Evolutionary conservation across 1,284 basidiomycete genomes (phyloP), one percentile per base, ranked within the genome.

Genomic region (Xerocomus amazonicus): DNA sequence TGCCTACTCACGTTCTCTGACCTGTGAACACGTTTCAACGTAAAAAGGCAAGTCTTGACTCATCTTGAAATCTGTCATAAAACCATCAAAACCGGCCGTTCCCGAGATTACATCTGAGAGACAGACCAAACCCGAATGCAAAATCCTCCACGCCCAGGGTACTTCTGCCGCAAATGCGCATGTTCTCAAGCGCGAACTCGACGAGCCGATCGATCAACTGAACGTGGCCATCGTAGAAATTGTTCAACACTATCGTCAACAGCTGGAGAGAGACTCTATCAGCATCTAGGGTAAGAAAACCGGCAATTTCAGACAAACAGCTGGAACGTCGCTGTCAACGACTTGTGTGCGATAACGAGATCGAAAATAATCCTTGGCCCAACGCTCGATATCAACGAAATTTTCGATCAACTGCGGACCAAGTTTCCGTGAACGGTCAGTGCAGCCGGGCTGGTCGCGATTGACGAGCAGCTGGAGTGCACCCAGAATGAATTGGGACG

Each of bases 331-430:
- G 14, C 28, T 48, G 44, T 55, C 57, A n/a, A 56, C 37, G 16
- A 16, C 27, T 23, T 42, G 48, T 26, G 49, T 42, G 14, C 32
- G 46, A 36, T 68, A 52, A 23, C 48, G 53, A 8, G 47, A 55
- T 36, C 66, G 61, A 48, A 65, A 59, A 40, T 65, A 65, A 8
- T 65, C 66, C 19, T 44, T 57, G 5, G 51, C 51, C 66, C 63
- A 68, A 13, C 38, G 40, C 17, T 63, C 52, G 28, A 67, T 51
- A 23, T 65, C 54, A 34, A 63, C 61, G 44, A 64, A 68, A 36
- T 67, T 67, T 39, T 64, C 66, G 16, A 68, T 56, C 0, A 68
- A 44, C 9, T 66, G 66, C 26, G 65, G 65, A 3, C 65, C 66
- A 3, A 65, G 57, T 19, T 36, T 51, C 13, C 61, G 59, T 28